Evolutionary conservation across 2,329 filamentous ascomycete genomes (phyloP), one percentile per base, ranked within the genome.

Genomic region (Pleomassaria siparia): DNA sequence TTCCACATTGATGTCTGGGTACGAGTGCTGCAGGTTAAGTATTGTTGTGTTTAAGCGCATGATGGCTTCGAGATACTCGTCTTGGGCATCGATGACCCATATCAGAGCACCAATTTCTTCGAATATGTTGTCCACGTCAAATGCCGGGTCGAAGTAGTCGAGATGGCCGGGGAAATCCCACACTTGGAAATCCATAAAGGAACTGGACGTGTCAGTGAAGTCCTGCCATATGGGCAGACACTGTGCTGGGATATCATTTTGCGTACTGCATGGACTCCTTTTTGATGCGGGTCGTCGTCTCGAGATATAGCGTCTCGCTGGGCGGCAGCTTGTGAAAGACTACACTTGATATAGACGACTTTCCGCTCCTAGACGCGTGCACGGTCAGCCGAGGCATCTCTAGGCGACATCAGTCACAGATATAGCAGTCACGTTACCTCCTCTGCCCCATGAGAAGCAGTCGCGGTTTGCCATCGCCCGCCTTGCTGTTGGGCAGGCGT

Each of bases 241-340:
- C 18, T 13, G 24, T 20, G 24, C 16, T 40, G 33, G 35, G n/a
- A 12, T 18, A 28, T 25, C 15, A 15, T 40, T 15, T 16, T 3
- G 76, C 89, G 74, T 72, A 96, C 91, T 94, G 89, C 79, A 97
- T 91, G 3, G 88, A 89, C 60, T 96, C 91, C 67, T 95, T 96
- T 66, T 96, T 91, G 54, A 97, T 95, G 25, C 89, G 83, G 9
- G 91, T 91, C 3, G 94, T 99, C 0, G 94, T 95, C 71, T 97
- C 94, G 15, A 99, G 81, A 63, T 96, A 99, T 13, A 99, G 76
- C 0, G 94, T 97, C 75, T 99, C 95, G 60, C 89, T 95, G 2
- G 94, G 91, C 2, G 92, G 90, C 66, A 97, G 85, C 70, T 99
- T 99, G 73, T 97, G 91, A 65, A 99, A 97, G n/a, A 99, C 92